Percentiles rank a stretch among this genome's conserved stretches.
These are phyloP conservation scores for Cadophora sp. DNA, from an alignment of 2,329 filamentous ascomycete genomes.

Conservation along the genomic window DNA sequence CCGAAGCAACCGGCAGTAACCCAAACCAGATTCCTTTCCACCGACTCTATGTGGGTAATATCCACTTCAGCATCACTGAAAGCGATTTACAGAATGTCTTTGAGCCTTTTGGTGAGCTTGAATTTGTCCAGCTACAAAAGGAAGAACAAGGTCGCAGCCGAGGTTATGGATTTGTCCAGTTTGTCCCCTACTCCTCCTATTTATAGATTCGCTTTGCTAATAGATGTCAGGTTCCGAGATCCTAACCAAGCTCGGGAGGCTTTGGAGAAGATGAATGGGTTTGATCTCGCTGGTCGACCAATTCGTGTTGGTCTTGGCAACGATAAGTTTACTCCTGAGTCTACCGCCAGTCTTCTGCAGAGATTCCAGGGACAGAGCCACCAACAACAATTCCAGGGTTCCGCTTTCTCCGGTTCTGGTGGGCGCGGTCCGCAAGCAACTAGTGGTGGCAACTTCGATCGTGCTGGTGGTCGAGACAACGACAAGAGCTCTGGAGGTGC, in stretches of 20 bases:
- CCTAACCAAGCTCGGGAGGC: slow-evolving; percentile 91
- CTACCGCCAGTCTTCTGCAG: slow-evolving; percentile 89
- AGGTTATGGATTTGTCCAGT: slow-evolving; percentile 99
- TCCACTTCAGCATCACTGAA: slow-evolving; percentile 99
- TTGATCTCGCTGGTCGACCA: slow-evolving; percentile 94
- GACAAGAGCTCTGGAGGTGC: slow-evolving; percentile 88
- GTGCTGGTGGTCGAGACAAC: slow-evolving; percentile 85
- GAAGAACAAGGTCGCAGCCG: slow-evolving; percentile 90
- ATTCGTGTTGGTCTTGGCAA: slow-evolving; percentile 99
- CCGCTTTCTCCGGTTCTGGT: slow-evolving; percentile 87
- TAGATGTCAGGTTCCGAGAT: slow-evolving; percentile 77
- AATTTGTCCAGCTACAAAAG: slow-evolving; percentile 97
- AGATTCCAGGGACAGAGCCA: slow-evolving; percentile 84
- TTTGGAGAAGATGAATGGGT: slow-evolving; percentile 98
- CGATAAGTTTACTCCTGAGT: slow-evolving; percentile 99
- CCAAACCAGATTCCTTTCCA: slow-evolving; percentile 93
- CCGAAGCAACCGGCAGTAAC: slow-evolving; percentile 70
- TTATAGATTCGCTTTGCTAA: slow-evolving; percentile 45
- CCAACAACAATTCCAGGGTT: slow-evolving; percentile 80
- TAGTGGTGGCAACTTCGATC: slow-evolving; percentile 80
- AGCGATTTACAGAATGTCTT: slow-evolving; percentile 95
- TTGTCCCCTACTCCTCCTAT: slow-evolving; percentile 51
- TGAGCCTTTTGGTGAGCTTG: slow-evolving; percentile 95
- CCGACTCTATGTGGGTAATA: slow-evolving; percentile 97
- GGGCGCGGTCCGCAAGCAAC: slow-evolving; percentile 85